A percentile compares a stretch with the other conserved stretches of the same genome.
Conservation (phyloP, 441 rosid genomes). For the Eruca vesicaria region DNA sequence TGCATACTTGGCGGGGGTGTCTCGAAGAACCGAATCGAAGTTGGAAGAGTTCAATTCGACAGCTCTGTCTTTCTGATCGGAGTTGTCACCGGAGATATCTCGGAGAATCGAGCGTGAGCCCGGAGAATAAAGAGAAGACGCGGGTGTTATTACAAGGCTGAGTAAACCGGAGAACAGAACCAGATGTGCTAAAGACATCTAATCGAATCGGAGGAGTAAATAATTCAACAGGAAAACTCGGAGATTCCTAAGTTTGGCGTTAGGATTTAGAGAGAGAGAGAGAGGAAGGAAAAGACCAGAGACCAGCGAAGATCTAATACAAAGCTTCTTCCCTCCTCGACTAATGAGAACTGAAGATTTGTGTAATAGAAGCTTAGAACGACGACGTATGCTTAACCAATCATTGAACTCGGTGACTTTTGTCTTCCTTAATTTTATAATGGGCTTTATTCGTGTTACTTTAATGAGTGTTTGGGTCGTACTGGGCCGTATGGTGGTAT, state of each 20-base stretch:
- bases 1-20: slow-evolving; percentile 71
- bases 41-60: slow-evolving; percentile 65
- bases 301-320: slow-evolving; percentile 24
- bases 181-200: slow-evolving; percentile 45
- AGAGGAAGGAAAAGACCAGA: slow-evolving; percentile 9
- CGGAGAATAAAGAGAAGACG: slow-evolving; percentile 32
- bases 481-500: not conserved
- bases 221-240: not conserved
- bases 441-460: slow-evolving; percentile 10
- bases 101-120: slow-evolving; percentile 72
- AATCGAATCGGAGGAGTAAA: slow-evolving; percentile 30
- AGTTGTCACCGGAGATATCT: slow-evolving; percentile 32
- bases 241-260: not conserved
- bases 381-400: not conserved
- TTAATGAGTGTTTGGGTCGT: not conserved
- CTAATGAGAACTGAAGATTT: not conserved
- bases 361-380: slow-evolving; percentile 4
- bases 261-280: not conserved
- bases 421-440: not conserved
- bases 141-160: slow-evolving; percentile 29
- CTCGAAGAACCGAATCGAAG: slow-evolving; percentile 63
- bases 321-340: slow-evolving; percentile 33
- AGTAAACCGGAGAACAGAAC: slow-evolving; percentile 34
- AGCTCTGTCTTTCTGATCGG: slow-evolving; percentile 44
- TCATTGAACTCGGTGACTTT: not conserved